Evolutionary conservation across 1,139 yeast genomes (phyloP).

Genomic region (Taphrina pruni): DNA sequence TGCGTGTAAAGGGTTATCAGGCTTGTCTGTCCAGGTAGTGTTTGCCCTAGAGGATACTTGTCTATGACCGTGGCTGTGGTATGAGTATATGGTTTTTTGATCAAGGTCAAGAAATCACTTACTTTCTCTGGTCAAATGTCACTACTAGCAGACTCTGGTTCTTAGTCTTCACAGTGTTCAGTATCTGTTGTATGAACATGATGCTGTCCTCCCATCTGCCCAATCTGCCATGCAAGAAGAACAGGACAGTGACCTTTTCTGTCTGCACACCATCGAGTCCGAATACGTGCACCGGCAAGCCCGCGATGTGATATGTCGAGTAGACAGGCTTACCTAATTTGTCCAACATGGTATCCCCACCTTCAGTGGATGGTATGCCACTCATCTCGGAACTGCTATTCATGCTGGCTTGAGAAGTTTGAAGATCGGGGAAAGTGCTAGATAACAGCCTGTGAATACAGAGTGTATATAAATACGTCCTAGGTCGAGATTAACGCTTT

Average conservation of each 20-base stretch:
- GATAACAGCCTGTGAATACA: no score
- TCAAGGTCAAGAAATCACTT: slow-evolving; percentile 57
- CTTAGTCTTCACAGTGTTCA: slow-evolving; percentile 13
- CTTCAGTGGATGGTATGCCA: slow-evolving; percentile 22
- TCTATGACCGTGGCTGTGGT: slow-evolving; percentile 26
- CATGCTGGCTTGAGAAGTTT: neutral
- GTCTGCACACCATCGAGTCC: slow-evolving; percentile 46
- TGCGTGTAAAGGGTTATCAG: slow-evolving; percentile 59
- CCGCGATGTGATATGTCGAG: slow-evolving; percentile 45
- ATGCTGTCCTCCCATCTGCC: slow-evolving; percentile 38
- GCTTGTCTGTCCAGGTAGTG: slow-evolving; percentile 35
- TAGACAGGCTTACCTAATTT: neutral
- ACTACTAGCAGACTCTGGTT: slow-evolving; percentile 54
- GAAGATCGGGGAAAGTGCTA: neutral
- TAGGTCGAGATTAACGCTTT: no score
- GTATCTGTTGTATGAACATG: slow-evolving; percentile 15
- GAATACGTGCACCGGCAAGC: slow-evolving; percentile 48
- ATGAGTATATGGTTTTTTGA: slow-evolving; percentile 48
- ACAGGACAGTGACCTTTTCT: slow-evolving; percentile 30
- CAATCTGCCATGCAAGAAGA: slow-evolving; percentile 41
- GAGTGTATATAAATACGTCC: no score
- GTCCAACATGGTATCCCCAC: slow-evolving; percentile 6
- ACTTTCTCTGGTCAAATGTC: slow-evolving; percentile 66
- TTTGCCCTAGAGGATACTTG: slow-evolving; percentile 16
- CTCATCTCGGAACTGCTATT: slow-evolving; percentile 17